Base-by-base conservation (phyloP, 169 alveolate species). In the Plasmodium knowlesi region DNA sequence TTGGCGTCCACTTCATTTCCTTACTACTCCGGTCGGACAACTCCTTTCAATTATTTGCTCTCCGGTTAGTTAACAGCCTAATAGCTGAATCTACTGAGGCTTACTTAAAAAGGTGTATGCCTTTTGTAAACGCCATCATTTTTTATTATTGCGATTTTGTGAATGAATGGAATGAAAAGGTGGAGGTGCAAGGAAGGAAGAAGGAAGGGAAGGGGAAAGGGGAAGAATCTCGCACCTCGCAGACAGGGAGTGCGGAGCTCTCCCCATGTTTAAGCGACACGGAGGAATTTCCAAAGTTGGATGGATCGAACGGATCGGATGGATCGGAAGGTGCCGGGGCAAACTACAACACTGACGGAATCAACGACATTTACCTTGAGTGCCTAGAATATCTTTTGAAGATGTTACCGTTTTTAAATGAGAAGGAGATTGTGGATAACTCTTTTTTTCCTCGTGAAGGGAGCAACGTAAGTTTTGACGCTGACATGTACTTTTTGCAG, bases 11-110 rank as follows among this genome's bases (percentile, higher is more conserved):
- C 22, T 91, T 82, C 41, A 50, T 91, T 81, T 80, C 86, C 34
- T 91, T 91, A 71, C 74, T 91, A 43, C 61, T 91, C 34, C 95
- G 95, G 34, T 80, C 95, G 25, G 76, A 82, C 73, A 81, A 91
- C 83, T 79, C 54, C 22, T 91, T 80, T 57, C 71, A 73, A 39
- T 41, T 82, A 71, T 91, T 82, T 82, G 76, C 95, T 37, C 79
- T 91, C 22, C 91, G 95, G 57, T 53, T 82, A 91, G 83, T 91
- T 2, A 91, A 91, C 67, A 82, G 95, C 39, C 43, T 91, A 50
- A 37, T 91, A 71, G 39, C 79, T 3, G 78, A 19, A 19, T 82
- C 91, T 9, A 91, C 95, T 19, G 39, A 6, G 19, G 10, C 6
- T 12, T 22, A 46, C 83, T 37, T 91, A 53, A 91, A 81, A 54